Conservation (phyloP, 805 yeast species). For the Schwanniomyces pseudopolymorphus region DNA sequence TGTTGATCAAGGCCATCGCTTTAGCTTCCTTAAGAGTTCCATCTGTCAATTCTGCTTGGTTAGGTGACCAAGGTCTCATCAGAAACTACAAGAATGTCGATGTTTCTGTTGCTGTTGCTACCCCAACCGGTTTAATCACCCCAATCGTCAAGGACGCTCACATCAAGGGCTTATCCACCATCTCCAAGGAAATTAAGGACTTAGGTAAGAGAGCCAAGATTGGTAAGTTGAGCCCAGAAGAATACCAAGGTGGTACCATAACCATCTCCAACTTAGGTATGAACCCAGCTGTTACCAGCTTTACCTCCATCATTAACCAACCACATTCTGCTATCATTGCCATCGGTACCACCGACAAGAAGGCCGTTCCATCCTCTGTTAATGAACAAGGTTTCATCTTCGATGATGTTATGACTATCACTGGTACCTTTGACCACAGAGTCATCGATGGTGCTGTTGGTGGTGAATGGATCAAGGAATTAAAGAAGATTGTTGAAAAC, state of each 20-base stretch:
- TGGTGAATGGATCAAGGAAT: conserved; percentile 93
- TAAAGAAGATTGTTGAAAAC: conserved; percentile 89
- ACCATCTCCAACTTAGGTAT: conserved; percentile 98
- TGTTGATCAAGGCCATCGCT: conserved; percentile 91
- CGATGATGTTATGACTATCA: conserved; percentile 85
- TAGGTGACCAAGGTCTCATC: conserved; percentile 83
- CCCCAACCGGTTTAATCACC: conserved; percentile 95
- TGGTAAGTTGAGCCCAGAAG: conserved; percentile 91
- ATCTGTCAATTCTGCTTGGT: conserved; percentile 91
- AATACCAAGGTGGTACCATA: conserved; percentile 99
- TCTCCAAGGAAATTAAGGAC: conserved; percentile 84
- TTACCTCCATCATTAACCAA: conserved; percentile 97
- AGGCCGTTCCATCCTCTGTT: conserved; percentile 88
- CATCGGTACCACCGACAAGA: conserved; percentile 87
- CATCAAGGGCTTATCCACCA: conserved; percentile 77
- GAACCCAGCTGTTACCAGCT: conserved; percentile 89
- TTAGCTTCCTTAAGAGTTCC: conserved; percentile 89
- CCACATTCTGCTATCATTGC: conserved; percentile 96
- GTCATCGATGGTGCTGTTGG: conserved; percentile 97
- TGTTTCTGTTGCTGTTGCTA: conserved; percentile 97
- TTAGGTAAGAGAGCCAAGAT: conserved; percentile 95
- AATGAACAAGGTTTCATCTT: conserved; percentile 90
- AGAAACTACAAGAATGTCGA: conserved; percentile 92
- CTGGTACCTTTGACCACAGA: conserved; percentile 98
- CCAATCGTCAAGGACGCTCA: conserved; percentile 93